Percentiles rank a stretch among this genome's conserved stretches.
phyloP scores from a whole-genome alignment of 2,329 filamentous ascomycete species.

The Microcyclospora pomicola region DNA sequence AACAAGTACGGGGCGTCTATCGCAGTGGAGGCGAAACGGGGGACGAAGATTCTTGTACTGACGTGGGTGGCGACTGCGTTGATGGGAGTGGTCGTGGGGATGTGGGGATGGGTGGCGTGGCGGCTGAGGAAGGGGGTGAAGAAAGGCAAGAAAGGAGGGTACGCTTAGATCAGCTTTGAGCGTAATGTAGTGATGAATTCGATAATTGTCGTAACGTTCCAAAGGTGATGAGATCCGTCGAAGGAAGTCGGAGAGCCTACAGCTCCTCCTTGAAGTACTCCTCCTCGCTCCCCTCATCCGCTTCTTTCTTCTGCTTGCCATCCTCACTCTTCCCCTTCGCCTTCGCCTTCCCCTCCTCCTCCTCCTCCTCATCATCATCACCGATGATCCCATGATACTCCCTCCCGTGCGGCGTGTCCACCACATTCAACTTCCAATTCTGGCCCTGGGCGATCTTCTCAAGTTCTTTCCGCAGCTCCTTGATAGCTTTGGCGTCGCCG shows the following conservation, averaged over 20 bases:
- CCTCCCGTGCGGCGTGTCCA: constrained; percentile 51
- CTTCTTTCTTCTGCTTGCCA: constrained; percentile 10
- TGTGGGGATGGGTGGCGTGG: constrained; percentile 16
- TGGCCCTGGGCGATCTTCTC: constrained; percentile 54
- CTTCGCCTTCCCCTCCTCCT: constrained; percentile 30
- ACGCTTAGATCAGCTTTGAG: no score
- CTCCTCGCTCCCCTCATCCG: constrained; percentile 25
- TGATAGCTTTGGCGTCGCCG: constrained; percentile 56
- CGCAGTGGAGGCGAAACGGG: constrained; percentile 36
- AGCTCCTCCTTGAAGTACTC: constrained; percentile 26
- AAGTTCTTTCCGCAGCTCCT: constrained; percentile 54
- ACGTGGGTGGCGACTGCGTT: constrained; percentile 43
- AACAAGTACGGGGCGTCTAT: constrained; percentile 39
- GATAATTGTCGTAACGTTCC: no score
- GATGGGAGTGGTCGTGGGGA: constrained; percentile 14
- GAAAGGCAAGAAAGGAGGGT: background rate
- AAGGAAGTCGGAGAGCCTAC: constrained; percentile 6
- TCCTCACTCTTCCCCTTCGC: constrained; percentile 35
- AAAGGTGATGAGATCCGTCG: no score
- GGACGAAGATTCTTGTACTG: constrained; percentile 42
- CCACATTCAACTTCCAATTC: constrained; percentile 68
- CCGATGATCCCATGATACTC: constrained; percentile 61
- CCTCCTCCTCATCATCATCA: constrained; percentile 39
- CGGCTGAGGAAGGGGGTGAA: background rate
- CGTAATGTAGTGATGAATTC: no score